Evolutionary conservation across 2,329 filamentous ascomycete species (phyloP).

Genomic region (Biscogniauxia mediterranea): DNA sequence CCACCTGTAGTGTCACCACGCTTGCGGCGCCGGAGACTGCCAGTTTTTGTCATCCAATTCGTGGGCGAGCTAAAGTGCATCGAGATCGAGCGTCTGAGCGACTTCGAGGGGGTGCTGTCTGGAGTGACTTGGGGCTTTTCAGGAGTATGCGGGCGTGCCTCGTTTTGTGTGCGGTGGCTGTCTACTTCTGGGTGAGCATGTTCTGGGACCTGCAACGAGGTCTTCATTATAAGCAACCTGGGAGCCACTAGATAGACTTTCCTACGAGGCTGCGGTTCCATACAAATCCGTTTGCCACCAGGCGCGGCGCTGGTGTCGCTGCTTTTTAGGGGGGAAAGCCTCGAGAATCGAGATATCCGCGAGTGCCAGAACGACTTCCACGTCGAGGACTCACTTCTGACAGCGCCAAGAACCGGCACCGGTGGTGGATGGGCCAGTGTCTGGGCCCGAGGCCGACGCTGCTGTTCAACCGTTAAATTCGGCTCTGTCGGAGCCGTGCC

Average conservation of each 20-base stretch:
- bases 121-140: slow-evolving; percentile 26
- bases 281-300: slow-evolving; percentile 30
- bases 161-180: slow-evolving; percentile 15
- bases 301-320: slow-evolving; percentile 28
- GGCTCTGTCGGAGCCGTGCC: slow-evolving; percentile 25
- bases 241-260: slow-evolving; percentile 39
- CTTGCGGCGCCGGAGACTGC: slow-evolving; percentile 57
- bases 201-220: slow-evolving; percentile 13
- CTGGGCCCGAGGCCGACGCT: slow-evolving; percentile 34
- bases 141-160: slow-evolving; percentile 26
- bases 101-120: slow-evolving; percentile 43
- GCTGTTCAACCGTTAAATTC: slow-evolving; percentile 31
- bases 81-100: slow-evolving; percentile 53
- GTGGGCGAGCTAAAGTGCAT: slow-evolving; percentile 58
- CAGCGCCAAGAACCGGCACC: slow-evolving; percentile 10
- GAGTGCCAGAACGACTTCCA: slow-evolving; percentile 61
- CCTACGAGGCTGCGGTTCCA: slow-evolving; percentile 33
- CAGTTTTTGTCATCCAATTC: slow-evolving; percentile 55
- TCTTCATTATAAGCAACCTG: slow-evolving; percentile 23
- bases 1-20: slow-evolving; percentile 43
- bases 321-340: slow-evolving; percentile 22
- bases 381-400: slow-evolving; percentile 21
- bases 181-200: slow-evolving; percentile 13
- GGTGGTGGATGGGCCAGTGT: slow-evolving; percentile 22
- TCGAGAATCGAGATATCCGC: slow-evolving; percentile 29